These are phyloP conservation scores for Chrysanthemum seticuspe DNA, from an alignment of 129 eudicot species.

Conservation along the genomic window DNA sequence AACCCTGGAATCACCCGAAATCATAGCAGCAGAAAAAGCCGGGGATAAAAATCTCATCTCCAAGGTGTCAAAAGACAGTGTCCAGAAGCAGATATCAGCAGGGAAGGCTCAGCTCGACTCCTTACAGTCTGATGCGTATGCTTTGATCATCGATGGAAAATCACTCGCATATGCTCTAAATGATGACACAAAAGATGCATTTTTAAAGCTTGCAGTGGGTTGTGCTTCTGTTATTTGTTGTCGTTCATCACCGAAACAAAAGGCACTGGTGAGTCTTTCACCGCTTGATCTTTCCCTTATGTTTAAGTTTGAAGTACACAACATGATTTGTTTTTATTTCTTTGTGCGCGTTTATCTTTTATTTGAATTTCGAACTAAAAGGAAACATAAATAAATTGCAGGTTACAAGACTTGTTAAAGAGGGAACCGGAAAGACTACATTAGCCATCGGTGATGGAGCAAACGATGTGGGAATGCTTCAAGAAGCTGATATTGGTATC, in stretches of 20 bases:
- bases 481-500: constrained; percentile 73
- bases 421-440: constrained; percentile 62
- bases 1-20: constrained; percentile 37
- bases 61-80: constrained; percentile 27
- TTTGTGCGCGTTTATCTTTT: neutral
- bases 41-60: constrained; percentile 30
- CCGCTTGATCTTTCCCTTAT: neutral
- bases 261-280: constrained; percentile 46
- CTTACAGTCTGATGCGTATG: constrained; percentile 36
- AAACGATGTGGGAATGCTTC: constrained; percentile 80
- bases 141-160: constrained; percentile 53
- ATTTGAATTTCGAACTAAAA: neutral
- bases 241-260: constrained; percentile 60
- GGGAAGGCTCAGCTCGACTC: constrained; percentile 35
- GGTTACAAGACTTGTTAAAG: constrained; percentile 65
- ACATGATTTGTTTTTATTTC: neutral
- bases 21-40: constrained; percentile 30
- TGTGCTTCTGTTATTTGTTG: constrained; percentile 69
- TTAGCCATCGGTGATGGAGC: constrained; percentile 79
- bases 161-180: constrained; percentile 46
- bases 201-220: constrained; percentile 48
- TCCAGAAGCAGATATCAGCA: constrained; percentile 29
- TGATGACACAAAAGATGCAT: constrained; percentile 36
- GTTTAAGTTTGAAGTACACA: neutral
- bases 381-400: constrained; percentile 11